Evolutionary conservation across 169 alveolate genomes (phyloP).

Genomic region (Perkinsus chesapeaki): DNA sequence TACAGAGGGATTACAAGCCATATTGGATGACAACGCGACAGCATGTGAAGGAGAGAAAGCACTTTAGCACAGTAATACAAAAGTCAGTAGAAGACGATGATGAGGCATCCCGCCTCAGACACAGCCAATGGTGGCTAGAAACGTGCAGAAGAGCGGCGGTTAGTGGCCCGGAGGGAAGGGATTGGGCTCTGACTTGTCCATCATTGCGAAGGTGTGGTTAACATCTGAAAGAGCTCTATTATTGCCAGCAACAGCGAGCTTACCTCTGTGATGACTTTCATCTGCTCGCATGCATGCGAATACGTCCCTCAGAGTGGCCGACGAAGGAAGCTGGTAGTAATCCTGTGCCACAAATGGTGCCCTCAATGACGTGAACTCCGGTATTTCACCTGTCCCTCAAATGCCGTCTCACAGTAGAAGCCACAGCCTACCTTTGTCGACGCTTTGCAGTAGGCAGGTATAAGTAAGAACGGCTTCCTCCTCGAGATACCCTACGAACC

Average conservation of each 20-base stretch:
- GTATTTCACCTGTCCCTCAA: not conserved
- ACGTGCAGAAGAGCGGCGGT: not conserved
- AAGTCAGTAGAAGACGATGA: not conserved
- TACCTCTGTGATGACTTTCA: constrained; percentile 55
- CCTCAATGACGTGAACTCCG: constrained; percentile 5
- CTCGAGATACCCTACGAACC: constrained; percentile 52
- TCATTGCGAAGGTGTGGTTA: constrained; percentile 43
- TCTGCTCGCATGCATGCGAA: constrained; percentile 53
- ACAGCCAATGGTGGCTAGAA: not conserved
- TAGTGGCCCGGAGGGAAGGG: constrained; percentile 40
- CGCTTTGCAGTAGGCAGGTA: constrained; percentile 34
- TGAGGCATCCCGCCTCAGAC: not conserved
- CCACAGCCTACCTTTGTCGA: constrained; percentile 26
- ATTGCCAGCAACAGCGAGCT: not conserved
- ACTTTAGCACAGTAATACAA: not conserved
- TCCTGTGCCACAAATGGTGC: constrained; percentile 42
- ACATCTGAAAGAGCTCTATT: not conserved
- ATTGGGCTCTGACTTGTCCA: constrained; percentile 26
- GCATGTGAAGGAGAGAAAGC: not conserved
- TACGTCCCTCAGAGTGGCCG: constrained; percentile 51
- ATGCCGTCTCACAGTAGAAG: no score
- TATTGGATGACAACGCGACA: no score
- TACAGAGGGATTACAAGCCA: no score
- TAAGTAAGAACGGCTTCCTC: constrained; percentile 61
- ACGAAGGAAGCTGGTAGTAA: constrained; percentile 40